These are phyloP conservation scores for Nematocida sp. DNA, from an alignment of 371 early-diverging fungal genomes.

Conservation along the genomic window DNA sequence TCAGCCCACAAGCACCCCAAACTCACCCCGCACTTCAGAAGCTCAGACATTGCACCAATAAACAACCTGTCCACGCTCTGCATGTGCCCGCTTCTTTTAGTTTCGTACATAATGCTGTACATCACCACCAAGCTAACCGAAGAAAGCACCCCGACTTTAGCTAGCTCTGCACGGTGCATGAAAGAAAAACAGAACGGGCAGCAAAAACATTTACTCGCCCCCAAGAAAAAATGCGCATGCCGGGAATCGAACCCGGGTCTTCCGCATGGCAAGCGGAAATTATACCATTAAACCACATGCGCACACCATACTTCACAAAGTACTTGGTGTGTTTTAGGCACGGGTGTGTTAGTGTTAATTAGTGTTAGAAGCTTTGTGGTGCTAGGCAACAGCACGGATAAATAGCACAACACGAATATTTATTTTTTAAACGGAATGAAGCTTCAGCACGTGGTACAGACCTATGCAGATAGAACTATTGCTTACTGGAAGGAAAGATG, in stretches of 20 bases:
- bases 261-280: conserved; percentile 67
- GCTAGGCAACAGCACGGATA: too few species aligned
- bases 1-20: not conserved
- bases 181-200: conserved; percentile 15
- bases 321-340: too few species aligned
- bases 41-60: not conserved
- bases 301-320: conserved; percentile 48
- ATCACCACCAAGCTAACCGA: not conserved
- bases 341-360: too few species aligned
- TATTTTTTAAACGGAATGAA: conserved; percentile 53
- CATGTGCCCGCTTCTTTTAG: not conserved
- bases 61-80: not conserved
- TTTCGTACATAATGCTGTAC: not conserved
- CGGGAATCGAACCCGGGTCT: conserved; percentile 70
- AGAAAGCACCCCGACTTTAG: not conserved
- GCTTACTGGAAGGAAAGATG: conserved; percentile 54
- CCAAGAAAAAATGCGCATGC: conserved; percentile 66
- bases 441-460: conserved; percentile 50
- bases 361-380: too few species aligned
- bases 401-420: not conserved
- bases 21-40: not conserved
- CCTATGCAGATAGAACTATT: conserved; percentile 58
- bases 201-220: too few species aligned
- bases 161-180: too few species aligned
- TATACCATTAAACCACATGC: conserved; percentile 67